Evolutionary conservation across 2,329 filamentous ascomycete genomes (phyloP).

Genomic region (Balansia obtecta): DNA sequence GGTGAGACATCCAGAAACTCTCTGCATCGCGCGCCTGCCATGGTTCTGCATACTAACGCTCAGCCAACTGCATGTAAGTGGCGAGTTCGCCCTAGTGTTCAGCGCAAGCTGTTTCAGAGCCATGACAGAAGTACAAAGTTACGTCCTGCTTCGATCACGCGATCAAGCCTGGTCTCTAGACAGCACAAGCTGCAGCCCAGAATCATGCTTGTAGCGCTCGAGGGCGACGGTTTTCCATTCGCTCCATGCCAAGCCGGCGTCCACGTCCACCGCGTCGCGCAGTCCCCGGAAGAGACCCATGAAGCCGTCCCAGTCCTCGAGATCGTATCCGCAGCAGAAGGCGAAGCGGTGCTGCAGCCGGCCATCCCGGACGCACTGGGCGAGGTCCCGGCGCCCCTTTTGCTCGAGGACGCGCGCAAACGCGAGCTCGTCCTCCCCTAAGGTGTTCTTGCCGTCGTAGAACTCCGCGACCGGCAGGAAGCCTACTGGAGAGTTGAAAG

Average conservation of each 20-base stretch:
- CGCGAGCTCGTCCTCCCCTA: slow-evolving; percentile 25
- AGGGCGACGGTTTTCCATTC: slow-evolving; percentile 24
- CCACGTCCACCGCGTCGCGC: slow-evolving; percentile 19
- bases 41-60: no score
- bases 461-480: slow-evolving; percentile 28
- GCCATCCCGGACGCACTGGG: slow-evolving; percentile 23
- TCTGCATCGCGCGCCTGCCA: no score
- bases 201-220: slow-evolving; percentile 20
- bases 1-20: no score
- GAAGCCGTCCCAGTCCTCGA: slow-evolving; percentile 29
- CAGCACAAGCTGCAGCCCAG: slow-evolving; percentile 10
- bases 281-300: slow-evolving; percentile 28
- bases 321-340: slow-evolving; percentile 30
- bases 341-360: slow-evolving; percentile 25
- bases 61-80: no score
- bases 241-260: slow-evolving; percentile 23
- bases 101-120: no score
- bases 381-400: slow-evolving; percentile 24
- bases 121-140: no score
- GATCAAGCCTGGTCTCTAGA: neutral
- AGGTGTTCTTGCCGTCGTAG: slow-evolving; percentile 21
- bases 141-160: no score
- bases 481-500: slow-evolving; percentile 29
- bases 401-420: slow-evolving; percentile 20
- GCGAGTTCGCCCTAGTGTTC: no score